Evolutionary conservation across 1,284 basidiomycete genomes (phyloP).

Genomic region (Sporisorium scitamineum): DNA sequence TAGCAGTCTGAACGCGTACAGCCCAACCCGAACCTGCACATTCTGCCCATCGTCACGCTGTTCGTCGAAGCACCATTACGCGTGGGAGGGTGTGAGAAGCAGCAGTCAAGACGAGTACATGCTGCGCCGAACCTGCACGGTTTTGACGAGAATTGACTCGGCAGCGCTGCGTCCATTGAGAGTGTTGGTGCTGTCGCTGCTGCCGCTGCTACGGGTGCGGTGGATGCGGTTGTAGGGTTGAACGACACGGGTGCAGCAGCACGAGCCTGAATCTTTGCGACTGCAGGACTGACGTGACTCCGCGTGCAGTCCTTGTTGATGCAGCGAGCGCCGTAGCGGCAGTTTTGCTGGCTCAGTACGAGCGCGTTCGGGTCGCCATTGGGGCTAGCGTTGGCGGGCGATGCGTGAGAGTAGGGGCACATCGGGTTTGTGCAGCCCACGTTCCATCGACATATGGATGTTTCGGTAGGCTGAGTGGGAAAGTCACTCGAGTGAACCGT

Average conservation of each 20-base stretch:
- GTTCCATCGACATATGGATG: slow-evolving; percentile 60
- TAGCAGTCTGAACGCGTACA: slow-evolving; percentile 46
- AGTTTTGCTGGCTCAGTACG: slow-evolving; percentile 59
- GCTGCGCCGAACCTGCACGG: slow-evolving; percentile 52
- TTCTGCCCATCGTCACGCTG: neutral
- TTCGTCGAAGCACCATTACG: neutral
- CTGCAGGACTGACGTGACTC: slow-evolving; percentile 65
- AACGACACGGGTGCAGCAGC: neutral
- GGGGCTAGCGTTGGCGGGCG: slow-evolving; percentile 55
- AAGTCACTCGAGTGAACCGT: slow-evolving; percentile 40
- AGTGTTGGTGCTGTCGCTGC: neutral
- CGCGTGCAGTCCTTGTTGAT: slow-evolving; percentile 59
- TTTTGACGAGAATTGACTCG: slow-evolving; percentile 13
- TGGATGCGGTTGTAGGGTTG: neutral
- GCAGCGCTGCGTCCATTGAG: slow-evolving; percentile 29
- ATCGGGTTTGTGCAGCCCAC: slow-evolving; percentile 63
- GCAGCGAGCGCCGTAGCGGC: slow-evolving; percentile 54
- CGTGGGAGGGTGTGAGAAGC: slow-evolving; percentile 48
- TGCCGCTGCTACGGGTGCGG: neutral
- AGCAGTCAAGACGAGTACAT: slow-evolving; percentile 54
- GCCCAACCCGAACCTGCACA: slow-evolving; percentile 46
- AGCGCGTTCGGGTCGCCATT: slow-evolving; percentile 54
- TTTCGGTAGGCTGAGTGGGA: slow-evolving; percentile 51
- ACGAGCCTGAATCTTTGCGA: slow-evolving; percentile 9
- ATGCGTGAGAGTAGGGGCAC: slow-evolving; percentile 64